Evolutionary conservation across 2,329 filamentous ascomycete genomes (phyloP), one percentile per base, ranked within the genome.

Genomic region (Fusarium sp.): DNA sequence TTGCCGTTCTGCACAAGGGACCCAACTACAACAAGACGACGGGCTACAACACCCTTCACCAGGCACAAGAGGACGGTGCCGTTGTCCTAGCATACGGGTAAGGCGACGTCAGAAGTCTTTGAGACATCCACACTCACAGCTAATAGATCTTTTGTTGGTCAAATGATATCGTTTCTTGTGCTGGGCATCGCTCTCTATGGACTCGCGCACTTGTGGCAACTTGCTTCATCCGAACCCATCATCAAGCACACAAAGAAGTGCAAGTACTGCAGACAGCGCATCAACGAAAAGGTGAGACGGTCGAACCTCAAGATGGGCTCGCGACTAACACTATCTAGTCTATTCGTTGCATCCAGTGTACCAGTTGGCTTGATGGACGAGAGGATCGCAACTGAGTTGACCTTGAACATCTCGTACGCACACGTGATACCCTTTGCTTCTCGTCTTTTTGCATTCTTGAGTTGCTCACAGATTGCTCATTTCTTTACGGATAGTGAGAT

Each of bases 11-110:
- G 33, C 86, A 84, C 41, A 77, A 83, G 1, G 92, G 92, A 0
- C 86, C 88, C 5, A 84, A 87, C 64, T 89, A 86, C 71, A 81
- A 83, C 31, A 76, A 82, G 3, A 81, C 84, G 7, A 79, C 81
- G 22, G 89, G 90, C 5, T 94, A 94, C 81, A 93, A 92, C 75
- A 94, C 92, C 4, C 83, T 93, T 11, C 83, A 88, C 46, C 90
- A 92, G 77, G 92, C 92, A 4, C 86, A 91, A 67, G 87, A 89
- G 8, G 92, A 94, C 72, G 92, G 92, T 4, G 92, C 92, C 4
- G 87, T 94, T 2, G 88, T 94, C 25, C 85, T 93, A 83, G 90
- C 91, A 2, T 94, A 92, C 71, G 92, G 92, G 86, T 91, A 76
- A 54, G 85, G 39, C 18, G 11, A 22, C 2, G 5, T 7, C 1